phyloP scores from a whole-genome alignment of 179 eudicot genomes.

The Silene vulgaris region DNA sequence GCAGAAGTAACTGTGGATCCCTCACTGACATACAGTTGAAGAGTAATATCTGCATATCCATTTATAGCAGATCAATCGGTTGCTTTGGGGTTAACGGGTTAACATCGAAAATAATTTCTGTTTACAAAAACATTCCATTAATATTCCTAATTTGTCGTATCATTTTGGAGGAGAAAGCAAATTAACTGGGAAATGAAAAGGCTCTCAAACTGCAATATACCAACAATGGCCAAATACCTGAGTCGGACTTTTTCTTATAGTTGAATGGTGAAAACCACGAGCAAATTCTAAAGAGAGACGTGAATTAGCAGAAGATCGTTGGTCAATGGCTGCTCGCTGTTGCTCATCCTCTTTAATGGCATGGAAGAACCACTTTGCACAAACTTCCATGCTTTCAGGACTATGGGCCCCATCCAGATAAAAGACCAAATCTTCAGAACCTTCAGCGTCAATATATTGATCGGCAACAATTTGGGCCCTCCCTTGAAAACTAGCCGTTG shows the following conservation, averaged over 20 bases:
- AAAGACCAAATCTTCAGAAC: conserved; percentile 64
- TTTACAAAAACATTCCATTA: background rate
- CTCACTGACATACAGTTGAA: conserved; percentile 98
- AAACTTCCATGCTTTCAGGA: conserved; percentile 99
- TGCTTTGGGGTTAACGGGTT: no score
- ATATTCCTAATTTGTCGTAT: background rate
- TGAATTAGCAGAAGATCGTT: conserved; percentile 26
- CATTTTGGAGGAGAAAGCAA: conserved; percentile 11
- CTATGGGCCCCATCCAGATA: conserved; percentile 98
- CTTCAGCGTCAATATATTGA: conserved; percentile 43
- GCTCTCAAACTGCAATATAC: background rate
- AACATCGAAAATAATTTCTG: no score
- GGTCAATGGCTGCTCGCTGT: conserved; percentile 23
- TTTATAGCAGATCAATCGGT: background rate
- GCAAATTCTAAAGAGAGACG: conserved; percentile 33
- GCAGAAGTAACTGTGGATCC: conserved; percentile 88
- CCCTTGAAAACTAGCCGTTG: conserved; percentile 77
- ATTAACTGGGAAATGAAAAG: background rate
- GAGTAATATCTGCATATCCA: conserved; percentile 70
- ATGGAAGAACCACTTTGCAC: conserved; percentile 82
- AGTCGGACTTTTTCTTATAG: conserved; percentile 36
- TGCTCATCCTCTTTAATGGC: conserved; percentile 50
- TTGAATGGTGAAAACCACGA: conserved; percentile 29
- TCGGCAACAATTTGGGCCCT: conserved; percentile 88
- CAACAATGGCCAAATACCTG: background rate